Percentiles rank a stretch among this genome's conserved stretches.
Conservation (phyloP, 1,284 basidiomycete species). For the Heterobasidion annosum region DNA sequence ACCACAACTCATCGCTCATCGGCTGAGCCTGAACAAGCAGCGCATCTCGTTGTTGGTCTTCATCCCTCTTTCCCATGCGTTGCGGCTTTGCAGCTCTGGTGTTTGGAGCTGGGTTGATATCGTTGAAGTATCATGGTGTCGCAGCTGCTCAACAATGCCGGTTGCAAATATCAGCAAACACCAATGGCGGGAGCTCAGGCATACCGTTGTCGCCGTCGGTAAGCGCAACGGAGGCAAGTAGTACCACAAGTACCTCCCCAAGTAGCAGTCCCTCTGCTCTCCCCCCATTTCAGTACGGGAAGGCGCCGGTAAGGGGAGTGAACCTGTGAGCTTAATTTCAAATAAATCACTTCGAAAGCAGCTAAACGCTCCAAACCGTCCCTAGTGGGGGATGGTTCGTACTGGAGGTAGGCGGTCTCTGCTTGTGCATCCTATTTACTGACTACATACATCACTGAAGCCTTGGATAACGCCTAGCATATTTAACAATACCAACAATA, state of each 20-base stretch:
- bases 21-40: not conserved
- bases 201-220: not conserved
- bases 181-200: not conserved
- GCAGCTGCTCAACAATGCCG: constrained; percentile 9
- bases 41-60: not conserved
- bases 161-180: constrained; percentile 3
- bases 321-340: constrained; percentile 39
- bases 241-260: not conserved
- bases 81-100: not conserved
- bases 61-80: not conserved
- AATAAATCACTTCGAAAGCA: not conserved
- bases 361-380: not conserved
- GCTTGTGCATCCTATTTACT: not conserved
- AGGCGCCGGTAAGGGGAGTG: constrained; percentile 47
- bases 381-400: constrained; percentile 58
- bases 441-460: constrained; percentile 19
- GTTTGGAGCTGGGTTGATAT: not conserved
- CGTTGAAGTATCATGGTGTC: not conserved
- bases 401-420: constrained; percentile 34
- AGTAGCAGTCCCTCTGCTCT: constrained; percentile 4
- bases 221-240: not conserved
- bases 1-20: not conserved
- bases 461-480: constrained; percentile 72
- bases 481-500: constrained; percentile 55
- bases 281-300: constrained; percentile 42